phyloP scores from a whole-genome alignment of 306 rosid genomes.

The Prunus armeniaca region DNA sequence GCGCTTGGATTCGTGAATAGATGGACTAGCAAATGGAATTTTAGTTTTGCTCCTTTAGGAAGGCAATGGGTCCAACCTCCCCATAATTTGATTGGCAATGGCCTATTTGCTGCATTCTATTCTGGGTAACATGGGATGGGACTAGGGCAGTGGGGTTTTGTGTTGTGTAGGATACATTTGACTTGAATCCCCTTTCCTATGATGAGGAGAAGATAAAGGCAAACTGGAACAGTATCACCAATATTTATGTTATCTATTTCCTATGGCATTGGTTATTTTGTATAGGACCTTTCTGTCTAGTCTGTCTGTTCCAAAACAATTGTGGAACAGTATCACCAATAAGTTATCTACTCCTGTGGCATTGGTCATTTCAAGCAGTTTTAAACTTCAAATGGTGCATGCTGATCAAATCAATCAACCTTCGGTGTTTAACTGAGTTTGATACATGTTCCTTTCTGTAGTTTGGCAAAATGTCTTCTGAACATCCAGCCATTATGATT shows the following conservation, averaged over 20 bases:
- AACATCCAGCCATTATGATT: not conserved
- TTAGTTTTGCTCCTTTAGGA: not conserved
- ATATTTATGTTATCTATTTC: not conserved
- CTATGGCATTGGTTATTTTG: not conserved
- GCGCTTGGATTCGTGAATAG: not conserved
- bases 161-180: not conserved
- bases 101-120: not conserved
- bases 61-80: not conserved
- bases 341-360: too few relatives aligned
- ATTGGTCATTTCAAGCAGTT: not conserved
- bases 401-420: not conserved
- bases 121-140: not conserved
- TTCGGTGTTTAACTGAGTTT: not conserved
- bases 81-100: not conserved
- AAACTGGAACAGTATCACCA: constrained; percentile 3
- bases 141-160: not conserved
- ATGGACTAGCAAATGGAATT: not conserved
- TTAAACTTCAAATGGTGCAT: not conserved
- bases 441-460: not conserved
- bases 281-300: not conserved
- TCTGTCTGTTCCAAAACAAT: not conserved
- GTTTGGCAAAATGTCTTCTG: not conserved
- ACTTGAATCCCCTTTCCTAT: not conserved
- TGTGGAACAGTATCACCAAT: not conserved
- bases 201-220: not conserved